Evolutionary conservation across 768 basidiomycete species (phyloP).

Genomic region (Boletus rubroflammeus): DNA sequence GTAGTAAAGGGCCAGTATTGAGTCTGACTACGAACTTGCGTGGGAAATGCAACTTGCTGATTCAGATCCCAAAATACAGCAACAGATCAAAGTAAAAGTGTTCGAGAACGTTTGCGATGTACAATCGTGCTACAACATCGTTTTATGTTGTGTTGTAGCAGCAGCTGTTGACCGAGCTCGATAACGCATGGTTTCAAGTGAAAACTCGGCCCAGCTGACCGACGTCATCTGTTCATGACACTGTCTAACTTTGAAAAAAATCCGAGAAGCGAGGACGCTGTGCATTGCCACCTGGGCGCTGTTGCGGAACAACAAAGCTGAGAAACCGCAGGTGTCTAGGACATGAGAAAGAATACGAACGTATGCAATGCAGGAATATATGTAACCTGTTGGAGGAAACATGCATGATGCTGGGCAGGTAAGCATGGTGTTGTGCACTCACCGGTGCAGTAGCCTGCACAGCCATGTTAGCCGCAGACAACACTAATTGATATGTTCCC

Average conservation of each 20-base stretch:
- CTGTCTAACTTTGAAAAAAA: too few species aligned
- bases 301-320: not conserved
- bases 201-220: not conserved
- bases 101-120: not conserved
- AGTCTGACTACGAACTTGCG: too few species aligned
- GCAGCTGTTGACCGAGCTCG: not conserved
- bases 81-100: not conserved
- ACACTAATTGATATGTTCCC: not conserved
- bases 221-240: too few species aligned
- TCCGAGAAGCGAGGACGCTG: too few species aligned
- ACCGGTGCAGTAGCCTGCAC: conserved; percentile 19
- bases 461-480: conserved; percentile 11
- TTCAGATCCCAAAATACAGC: too few species aligned
- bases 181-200: conserved; percentile 7
- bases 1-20: too few species aligned
- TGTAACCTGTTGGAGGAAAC: conserved; percentile 2
- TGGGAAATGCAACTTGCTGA: too few species aligned
- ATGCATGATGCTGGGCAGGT: not conserved
- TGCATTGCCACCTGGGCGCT: too few species aligned
- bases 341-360: conserved; percentile 9
- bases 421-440: not conserved
- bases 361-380: conserved; percentile 18
- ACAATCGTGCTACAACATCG: not conserved
- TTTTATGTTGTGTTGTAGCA: not conserved
- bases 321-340: not conserved